These are phyloP conservation scores for Fusarium globosum DNA, from an alignment of 2,329 filamentous ascomycete species.

Conservation along the genomic window DNA sequence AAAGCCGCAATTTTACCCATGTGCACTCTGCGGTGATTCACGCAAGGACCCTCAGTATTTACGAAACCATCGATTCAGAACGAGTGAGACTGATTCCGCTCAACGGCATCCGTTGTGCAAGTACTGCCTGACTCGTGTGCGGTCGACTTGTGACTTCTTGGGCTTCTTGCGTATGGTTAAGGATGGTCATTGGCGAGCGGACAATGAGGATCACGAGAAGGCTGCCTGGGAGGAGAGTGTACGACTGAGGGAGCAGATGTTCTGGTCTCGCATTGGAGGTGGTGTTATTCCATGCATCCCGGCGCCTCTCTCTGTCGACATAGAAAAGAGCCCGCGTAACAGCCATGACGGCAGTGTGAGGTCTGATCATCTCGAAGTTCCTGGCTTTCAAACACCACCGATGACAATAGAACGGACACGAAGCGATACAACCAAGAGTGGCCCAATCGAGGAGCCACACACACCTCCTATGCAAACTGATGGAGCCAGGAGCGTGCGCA, in stretches of 20 bases:
- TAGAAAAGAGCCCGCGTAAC: slow-evolving; percentile 49
- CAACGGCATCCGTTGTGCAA: slow-evolving; percentile 90
- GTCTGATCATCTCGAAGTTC: slow-evolving; percentile 35
- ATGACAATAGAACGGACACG: slow-evolving; percentile 37
- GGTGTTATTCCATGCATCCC: slow-evolving; percentile 79
- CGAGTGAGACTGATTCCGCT: slow-evolving; percentile 85
- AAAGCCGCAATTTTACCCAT: slow-evolving; percentile 72
- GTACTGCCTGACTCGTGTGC: slow-evolving; percentile 85
- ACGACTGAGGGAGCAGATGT: slow-evolving; percentile 91
- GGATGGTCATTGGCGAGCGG: slow-evolving; percentile 89
- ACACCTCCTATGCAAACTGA: slow-evolving; percentile 49
- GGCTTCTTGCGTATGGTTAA: slow-evolving; percentile 91
- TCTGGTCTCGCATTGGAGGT: slow-evolving; percentile 93
- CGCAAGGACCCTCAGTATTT: slow-evolving; percentile 77
- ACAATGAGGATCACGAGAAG: slow-evolving; percentile 85
- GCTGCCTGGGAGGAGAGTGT: slow-evolving; percentile 96
- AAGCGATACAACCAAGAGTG: slow-evolving; percentile 26
- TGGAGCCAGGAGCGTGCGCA: slow-evolving; percentile 39
- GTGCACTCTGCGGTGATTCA: slow-evolving; percentile 88
- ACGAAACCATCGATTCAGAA: slow-evolving; percentile 88
- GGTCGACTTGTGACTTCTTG: slow-evolving; percentile 91
- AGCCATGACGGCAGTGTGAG: slow-evolving; percentile 48
- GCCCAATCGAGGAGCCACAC: slow-evolving; percentile 41
- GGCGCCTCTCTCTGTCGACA: slow-evolving; percentile 39
- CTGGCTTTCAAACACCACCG: slow-evolving; percentile 38